A percentile compares a stretch with the other conserved stretches of the same genome.
Conservation (phyloP, 352 stramenopile genomes). For the Aphanomyces stellatus region DNA sequence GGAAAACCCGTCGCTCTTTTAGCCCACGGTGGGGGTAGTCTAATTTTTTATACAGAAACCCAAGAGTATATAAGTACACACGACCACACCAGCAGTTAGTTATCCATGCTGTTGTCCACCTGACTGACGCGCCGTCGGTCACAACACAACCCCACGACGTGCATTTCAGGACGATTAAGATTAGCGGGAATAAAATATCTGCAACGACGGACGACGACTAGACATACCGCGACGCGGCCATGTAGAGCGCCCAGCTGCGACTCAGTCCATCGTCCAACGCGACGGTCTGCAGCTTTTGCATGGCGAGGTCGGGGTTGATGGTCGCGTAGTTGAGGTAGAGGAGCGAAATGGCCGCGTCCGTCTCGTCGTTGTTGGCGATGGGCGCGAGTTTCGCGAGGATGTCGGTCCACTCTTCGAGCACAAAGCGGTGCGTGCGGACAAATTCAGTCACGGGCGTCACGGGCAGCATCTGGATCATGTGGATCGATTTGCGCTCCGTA, state of each 20-base stretch:
- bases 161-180: too few relatives aligned
- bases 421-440: slow-evolving; percentile 47
- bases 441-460: slow-evolving; percentile 62
- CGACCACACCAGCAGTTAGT: too few relatives aligned
- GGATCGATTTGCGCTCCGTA: slow-evolving; percentile 16
- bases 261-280: slow-evolving; percentile 57
- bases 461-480: slow-evolving; percentile 33
- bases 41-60: too few relatives aligned
- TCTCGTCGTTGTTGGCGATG: slow-evolving; percentile 28
- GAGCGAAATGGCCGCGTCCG: slow-evolving; percentile 54
- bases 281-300: slow-evolving; percentile 38
- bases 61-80: too few relatives aligned
- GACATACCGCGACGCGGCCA: slow-evolving; percentile 28
- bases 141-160: too few relatives aligned
- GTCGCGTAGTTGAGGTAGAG: slow-evolving; percentile 59
- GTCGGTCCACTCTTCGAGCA: slow-evolving; percentile 66
- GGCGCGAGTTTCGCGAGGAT: slow-evolving; percentile 58
- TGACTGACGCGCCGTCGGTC: too few relatives aligned
- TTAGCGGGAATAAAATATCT: too few relatives aligned
- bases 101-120: too few relatives aligned
- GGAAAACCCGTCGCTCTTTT: background rate
- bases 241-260: slow-evolving; percentile 64
- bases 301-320: slow-evolving; percentile 38
- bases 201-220: too few relatives aligned
- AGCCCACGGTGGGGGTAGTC: too few relatives aligned